Conservation (phyloP, 2,329 filamentous ascomycete genomes). For the Aaosphaeria pasadenensis region DNA sequence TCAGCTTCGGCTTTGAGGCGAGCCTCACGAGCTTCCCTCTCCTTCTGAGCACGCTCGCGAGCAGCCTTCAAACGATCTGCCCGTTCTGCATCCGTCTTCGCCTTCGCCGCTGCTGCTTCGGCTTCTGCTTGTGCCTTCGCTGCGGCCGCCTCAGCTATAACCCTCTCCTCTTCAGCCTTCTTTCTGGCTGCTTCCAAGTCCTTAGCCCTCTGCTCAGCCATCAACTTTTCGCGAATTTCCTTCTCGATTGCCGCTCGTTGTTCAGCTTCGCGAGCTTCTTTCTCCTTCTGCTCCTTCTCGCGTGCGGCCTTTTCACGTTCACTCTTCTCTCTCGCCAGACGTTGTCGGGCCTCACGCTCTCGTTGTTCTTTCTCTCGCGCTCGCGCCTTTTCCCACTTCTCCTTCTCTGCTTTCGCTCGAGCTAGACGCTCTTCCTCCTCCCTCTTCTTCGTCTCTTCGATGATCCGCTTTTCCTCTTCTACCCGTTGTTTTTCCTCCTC, state of each 20-base stretch:
- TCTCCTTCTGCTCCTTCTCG: conserved; percentile 42
- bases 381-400: conserved; percentile 51
- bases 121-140: conserved; percentile 18
- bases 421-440: conserved; percentile 48
- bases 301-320: conserved; percentile 39
- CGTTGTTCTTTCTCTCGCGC: conserved; percentile 48
- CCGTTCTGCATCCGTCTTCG: conserved; percentile 31
- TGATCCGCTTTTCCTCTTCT: conserved; percentile 27
- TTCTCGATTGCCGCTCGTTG: conserved; percentile 37
- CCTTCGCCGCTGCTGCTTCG: conserved; percentile 28
- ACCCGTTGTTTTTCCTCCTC: conserved; percentile 38
- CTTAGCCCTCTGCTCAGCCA: conserved; percentile 38
- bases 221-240: conserved; percentile 41
- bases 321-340: conserved; percentile 39
- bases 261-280: conserved; percentile 33
- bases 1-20: conserved; percentile 35
- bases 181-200: conserved; percentile 37
- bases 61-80: conserved; percentile 36
- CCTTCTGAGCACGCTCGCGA: conserved; percentile 33
- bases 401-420: conserved; percentile 47
- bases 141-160: conserved; percentile 7
- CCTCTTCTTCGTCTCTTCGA: conserved; percentile 43
- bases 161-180: conserved; percentile 29
- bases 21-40: conserved; percentile 31
- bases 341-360: conserved; percentile 48